Percentiles rank a stretch among this genome's conserved stretches.
Conservation (phyloP, 768 basidiomycete genomes). For the Mycena rebaudengoi region DNA sequence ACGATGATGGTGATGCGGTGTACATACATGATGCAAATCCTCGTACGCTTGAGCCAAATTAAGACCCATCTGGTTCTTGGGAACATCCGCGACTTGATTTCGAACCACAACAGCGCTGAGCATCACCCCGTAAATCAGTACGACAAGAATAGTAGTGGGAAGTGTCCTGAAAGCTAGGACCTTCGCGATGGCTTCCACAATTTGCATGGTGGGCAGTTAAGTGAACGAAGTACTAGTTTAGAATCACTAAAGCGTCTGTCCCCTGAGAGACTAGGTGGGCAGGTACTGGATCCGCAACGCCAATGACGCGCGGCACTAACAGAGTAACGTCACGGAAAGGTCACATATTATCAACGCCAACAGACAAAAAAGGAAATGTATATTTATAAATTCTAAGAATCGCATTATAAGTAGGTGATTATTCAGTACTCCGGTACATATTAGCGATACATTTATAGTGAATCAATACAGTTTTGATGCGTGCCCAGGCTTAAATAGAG, state of each 20-base stretch:
- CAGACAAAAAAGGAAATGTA: neutral
- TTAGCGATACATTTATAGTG: conserved; percentile 2
- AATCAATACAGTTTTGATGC: conserved; percentile 14
- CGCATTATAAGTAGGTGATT: neutral
- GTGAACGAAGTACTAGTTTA: too few species aligned
- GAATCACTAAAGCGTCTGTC: too few species aligned
- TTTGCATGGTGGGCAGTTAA: conserved; percentile 19
- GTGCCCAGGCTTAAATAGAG: neutral
- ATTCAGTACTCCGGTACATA: conserved; percentile 3
- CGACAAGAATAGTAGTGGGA: conserved; percentile 55
- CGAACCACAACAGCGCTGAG: conserved; percentile 57
- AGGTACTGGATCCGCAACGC: too few species aligned
- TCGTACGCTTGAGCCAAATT: conserved; percentile 62
- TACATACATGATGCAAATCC: conserved; percentile 64
- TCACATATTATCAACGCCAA: neutral
- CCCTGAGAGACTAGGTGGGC: too few species aligned
- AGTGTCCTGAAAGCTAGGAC: conserved; percentile 43
- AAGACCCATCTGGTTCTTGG: conserved; percentile 52
- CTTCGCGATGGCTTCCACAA: conserved; percentile 24
- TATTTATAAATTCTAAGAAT: conserved; percentile 1
- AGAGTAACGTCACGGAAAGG: neutral
- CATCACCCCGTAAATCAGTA: conserved; percentile 57
- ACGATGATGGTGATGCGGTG: neutral
- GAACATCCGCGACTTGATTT: conserved; percentile 56
- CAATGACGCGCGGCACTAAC: neutral